Evolutionary conservation across 441 rosid genomes (phyloP).

Genomic region (Populus trichocarpa): DNA sequence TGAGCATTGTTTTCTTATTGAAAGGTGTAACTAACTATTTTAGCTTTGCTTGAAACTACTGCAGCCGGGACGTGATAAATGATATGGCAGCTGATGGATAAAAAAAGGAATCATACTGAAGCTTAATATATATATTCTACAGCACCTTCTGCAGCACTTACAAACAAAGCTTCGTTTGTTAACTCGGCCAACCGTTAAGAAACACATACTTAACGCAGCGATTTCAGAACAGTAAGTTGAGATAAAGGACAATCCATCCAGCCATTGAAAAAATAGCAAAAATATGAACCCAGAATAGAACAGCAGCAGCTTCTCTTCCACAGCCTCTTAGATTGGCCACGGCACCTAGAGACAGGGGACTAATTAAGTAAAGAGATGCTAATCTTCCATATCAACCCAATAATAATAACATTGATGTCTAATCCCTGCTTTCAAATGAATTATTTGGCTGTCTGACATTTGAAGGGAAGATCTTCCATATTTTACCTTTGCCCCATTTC

Average conservation of each 20-base stretch:
- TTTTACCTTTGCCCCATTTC: not conserved
- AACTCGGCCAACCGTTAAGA: no score
- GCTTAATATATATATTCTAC: not conserved
- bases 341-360: slow-evolving; percentile 48
- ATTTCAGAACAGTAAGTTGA: slow-evolving; percentile 67
- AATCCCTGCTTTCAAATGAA: not conserved
- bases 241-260: slow-evolving; percentile 79
- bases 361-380: not conserved
- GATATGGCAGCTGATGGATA: not conserved
- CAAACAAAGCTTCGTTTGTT: no score
- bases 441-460: not conserved
- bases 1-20: no score
- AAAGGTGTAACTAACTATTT: no score
- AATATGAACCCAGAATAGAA: slow-evolving; percentile 96
- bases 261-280: slow-evolving; percentile 93
- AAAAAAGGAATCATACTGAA: not conserved
- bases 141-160: no score
- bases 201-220: not conserved
- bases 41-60: no score
- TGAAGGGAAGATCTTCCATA: not conserved
- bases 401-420: not conserved
- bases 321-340: slow-evolving; percentile 94
- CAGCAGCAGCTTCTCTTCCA: slow-evolving; percentile 93
- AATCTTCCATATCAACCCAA: not conserved
- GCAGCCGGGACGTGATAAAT: no score